Evolutionary conservation across 1,284 basidiomycete species (phyloP), one percentile per base, ranked within the genome.

Genomic region (Meripilus lineatus): DNA sequence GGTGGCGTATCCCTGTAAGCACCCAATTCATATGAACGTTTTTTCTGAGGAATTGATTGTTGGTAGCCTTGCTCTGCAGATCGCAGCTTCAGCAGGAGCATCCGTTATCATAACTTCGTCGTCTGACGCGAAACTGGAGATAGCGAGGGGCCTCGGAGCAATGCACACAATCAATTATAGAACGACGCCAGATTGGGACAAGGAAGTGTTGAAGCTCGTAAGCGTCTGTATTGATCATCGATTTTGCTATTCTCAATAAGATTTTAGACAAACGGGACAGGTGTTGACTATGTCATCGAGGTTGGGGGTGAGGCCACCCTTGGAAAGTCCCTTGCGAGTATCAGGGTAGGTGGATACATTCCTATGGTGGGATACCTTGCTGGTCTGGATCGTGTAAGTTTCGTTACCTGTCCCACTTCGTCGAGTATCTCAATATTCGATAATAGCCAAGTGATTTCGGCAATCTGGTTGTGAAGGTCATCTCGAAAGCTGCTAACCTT

Each of bases 241-340:
- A n/a, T n/a, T n/a, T n/a, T n/a, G n/a, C n/a, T n/a, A n/a, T n/a
- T n/a, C n/a, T n/a, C n/a, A n/a, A n/a, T n/a, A n/a, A n/a, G n/a
- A n/a, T n/a, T n/a, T 4, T 34, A 55, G 32, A 64, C 59, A 43
- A 46, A 50, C 39, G 74, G 55, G 53, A 63, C 32, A 24, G 71
- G 71, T 20, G 69, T 65, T 5, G 64, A 73, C 47, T 62, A 67
- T 51, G 55, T 74, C 37, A 49, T 73, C 51, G 70, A 74, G 45
- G 51, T 55, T 36, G 71, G 71, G 23, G 69, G 71, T 2, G 42
- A 61, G 1, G 66, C 63, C 1, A 72, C 70, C 17, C 50, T 74
- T 4, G 52, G 56, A 18, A 62, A 68, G 51, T 59, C 62, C 5
- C 51, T 68, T 51, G 54, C 54, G 20, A 54, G 61, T 14, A 55